Conservation (phyloP, 192 early-diverging fungal species). For the Backusella luteola region DNA sequence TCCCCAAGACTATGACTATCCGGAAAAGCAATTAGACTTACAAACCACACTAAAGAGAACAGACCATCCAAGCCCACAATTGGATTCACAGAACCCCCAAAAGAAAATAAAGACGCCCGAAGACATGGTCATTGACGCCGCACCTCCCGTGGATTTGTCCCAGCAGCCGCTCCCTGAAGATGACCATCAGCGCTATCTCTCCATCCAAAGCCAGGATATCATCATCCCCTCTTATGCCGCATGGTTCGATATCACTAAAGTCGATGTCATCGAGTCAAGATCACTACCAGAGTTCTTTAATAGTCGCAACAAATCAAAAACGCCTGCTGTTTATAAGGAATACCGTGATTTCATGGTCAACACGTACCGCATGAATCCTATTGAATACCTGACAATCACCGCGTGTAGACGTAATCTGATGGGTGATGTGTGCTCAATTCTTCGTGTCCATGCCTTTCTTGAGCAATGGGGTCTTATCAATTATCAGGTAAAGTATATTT, state of each 20-base stretch:
- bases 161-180: conserved; percentile 38
- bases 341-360: conserved; percentile 99
- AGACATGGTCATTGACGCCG: background rate
- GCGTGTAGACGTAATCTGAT: conserved; percentile 95
- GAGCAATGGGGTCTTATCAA: conserved; percentile 99
- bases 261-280: conserved; percentile 84
- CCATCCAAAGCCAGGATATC: conserved; percentile 71
- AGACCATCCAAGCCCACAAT: background rate
- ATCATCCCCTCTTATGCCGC: conserved; percentile 91
- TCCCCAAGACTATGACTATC: conserved; percentile 17
- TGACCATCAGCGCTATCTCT: conserved; percentile 62
- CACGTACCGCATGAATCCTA: conserved; percentile 92
- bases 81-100: background rate
- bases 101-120: background rate
- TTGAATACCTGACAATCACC: conserved; percentile 96
- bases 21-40: background rate
- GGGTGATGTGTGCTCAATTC: conserved; percentile 98
- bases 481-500: conserved; percentile 79
- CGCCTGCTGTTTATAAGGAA: conserved; percentile 88
- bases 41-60: background rate
- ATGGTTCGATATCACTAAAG: conserved; percentile 82
- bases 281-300: conserved; percentile 97
- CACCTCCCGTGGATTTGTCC: background rate
- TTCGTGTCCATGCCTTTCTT: conserved; percentile 96
- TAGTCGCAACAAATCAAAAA: conserved; percentile 90